Evolutionary conservation across 2,329 filamentous ascomycete species (phyloP).

Genomic region (Penicillium sp.): DNA sequence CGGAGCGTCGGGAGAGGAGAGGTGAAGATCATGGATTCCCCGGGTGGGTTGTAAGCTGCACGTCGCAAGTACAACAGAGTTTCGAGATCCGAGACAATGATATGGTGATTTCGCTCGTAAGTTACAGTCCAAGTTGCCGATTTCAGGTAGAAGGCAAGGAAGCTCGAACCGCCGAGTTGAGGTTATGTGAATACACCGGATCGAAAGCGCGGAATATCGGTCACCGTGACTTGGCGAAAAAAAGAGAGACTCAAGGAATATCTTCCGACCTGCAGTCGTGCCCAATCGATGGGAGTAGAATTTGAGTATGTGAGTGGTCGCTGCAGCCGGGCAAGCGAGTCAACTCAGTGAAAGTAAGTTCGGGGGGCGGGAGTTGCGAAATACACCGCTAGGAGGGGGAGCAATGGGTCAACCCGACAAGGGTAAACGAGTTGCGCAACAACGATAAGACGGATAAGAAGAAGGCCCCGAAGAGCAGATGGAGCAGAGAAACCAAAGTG

Average conservation of each 20-base stretch:
- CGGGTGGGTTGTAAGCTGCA: slow-evolving; percentile 10
- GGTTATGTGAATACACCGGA: not conserved
- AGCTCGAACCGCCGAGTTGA: not conserved
- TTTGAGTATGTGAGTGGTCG: slow-evolving; percentile 25
- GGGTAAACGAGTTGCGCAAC: slow-evolving; percentile 6
- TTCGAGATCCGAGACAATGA: slow-evolving; percentile 3
- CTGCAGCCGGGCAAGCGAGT: slow-evolving; percentile 36
- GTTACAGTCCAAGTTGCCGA: not conserved
- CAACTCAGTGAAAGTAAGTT: slow-evolving; percentile 18
- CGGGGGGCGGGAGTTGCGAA: slow-evolving; percentile 13
- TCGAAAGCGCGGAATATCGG: slow-evolving; percentile 13
- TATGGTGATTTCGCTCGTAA: slow-evolving; percentile 1
- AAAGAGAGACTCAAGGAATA: slow-evolving; percentile 12
- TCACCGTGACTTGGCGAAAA: slow-evolving; percentile 18
- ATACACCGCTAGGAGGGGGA: slow-evolving; percentile 9
- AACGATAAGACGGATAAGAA: slow-evolving; percentile 8
- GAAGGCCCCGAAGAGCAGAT: slow-evolving; percentile 1
- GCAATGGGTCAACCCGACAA: slow-evolving; percentile 1
- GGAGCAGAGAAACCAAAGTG: slow-evolving; percentile 10
- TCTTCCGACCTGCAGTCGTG: slow-evolving; percentile 21
- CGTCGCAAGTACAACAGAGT: slow-evolving; percentile 3
- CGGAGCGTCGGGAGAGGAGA: slow-evolving; percentile 28
- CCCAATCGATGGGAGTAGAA: slow-evolving; percentile 20
- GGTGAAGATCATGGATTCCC: slow-evolving; percentile 35
- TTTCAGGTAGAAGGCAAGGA: not conserved